Evolutionary conservation across 106 monocot species (phyloP), one percentile per base, ranked within the genome.

Genomic region (Gastrodia elata): DNA sequence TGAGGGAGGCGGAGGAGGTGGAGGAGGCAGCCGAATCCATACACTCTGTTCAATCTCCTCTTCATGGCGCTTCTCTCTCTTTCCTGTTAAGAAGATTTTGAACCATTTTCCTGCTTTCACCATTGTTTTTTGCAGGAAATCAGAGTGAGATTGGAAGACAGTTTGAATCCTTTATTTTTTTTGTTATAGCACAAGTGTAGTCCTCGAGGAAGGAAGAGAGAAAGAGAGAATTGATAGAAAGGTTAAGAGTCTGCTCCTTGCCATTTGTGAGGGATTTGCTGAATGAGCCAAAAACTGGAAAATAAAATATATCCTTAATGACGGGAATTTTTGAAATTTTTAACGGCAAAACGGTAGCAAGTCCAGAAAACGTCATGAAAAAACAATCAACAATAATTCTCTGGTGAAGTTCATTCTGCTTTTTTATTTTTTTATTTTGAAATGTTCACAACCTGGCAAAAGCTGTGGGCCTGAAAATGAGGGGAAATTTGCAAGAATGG

Each of bases 21-120:
- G 36, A 4, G 67, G 67, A 0, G 34, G 35, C 14, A 67, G 36
- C 18, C n/a, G 2, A 32, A 32, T 2, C 61, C 28, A 28, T 9
- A 61, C 30, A 1, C 8, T 61, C 11, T 30, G 26, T 9, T 61
- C 61, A 3, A 61, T 32, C 8, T 20, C 10, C n/a, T n/a, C 30
- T 61, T 5, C 30, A 13, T 32, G 61, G n/a, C n/a, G 4, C 8
- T 32, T 26, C 61, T 61, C 61, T 30, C 30, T 61, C 9, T 38
- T 67, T 38, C 36, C 36, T 18, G 37, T 36, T 11, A 67, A 38
- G 37, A 67, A 67, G n/a, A 4, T 67, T 36, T 18, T 35, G 20
- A 67, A n/a, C 67, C 67, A 67, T 37, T 67, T 67, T 6, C 67
- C 67, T 6, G 67, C 67, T 38, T 67, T 67, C 67, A 67, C 36